Conservation (phyloP, 192 early-diverging fungal genomes). For the Neocallimastix lanati region DNA sequence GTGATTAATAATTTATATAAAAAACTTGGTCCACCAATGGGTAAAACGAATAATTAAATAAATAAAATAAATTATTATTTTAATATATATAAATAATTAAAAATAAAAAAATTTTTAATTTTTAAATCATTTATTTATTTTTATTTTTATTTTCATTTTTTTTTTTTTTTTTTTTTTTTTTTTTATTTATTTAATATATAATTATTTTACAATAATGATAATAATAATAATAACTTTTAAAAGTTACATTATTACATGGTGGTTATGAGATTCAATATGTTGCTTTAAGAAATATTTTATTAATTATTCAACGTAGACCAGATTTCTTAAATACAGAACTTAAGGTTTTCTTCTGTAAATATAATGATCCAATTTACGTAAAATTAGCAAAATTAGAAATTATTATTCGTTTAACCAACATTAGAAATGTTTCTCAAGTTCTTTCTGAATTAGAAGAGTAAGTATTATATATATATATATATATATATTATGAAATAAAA, state of each 20-base stretch:
- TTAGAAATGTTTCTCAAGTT: conserved; percentile 70
- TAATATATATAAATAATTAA: no score
- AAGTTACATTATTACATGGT: conserved; percentile 76
- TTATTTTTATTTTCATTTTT: no score
- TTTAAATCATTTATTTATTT: no score
- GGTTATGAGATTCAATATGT: conserved; percentile 95
- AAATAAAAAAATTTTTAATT: no score
- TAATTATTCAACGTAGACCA: conserved; percentile 79
- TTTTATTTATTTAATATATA: no score
- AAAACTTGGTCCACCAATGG: conserved; percentile 79
- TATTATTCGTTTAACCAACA: conserved; percentile 68
- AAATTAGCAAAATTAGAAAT: conserved; percentile 95
- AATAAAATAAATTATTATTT: conserved; percentile 2
- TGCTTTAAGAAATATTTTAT: conserved; percentile 83
- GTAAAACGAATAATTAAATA: conserved; percentile 14
- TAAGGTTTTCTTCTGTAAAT: no score
- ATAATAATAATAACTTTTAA: no score
- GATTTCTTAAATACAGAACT: conserved; percentile 80
- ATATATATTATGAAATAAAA: no score
- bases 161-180: no score
- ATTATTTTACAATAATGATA: no score
- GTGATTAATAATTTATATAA: conserved; percentile 51
- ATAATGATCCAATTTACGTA: conserved; percentile 94
- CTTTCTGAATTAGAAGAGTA: conserved; percentile 78
- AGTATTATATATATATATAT: no score